Base-by-base conservation (phyloP, 331 rosid species). In the Phaseolus coccineus region DNA sequence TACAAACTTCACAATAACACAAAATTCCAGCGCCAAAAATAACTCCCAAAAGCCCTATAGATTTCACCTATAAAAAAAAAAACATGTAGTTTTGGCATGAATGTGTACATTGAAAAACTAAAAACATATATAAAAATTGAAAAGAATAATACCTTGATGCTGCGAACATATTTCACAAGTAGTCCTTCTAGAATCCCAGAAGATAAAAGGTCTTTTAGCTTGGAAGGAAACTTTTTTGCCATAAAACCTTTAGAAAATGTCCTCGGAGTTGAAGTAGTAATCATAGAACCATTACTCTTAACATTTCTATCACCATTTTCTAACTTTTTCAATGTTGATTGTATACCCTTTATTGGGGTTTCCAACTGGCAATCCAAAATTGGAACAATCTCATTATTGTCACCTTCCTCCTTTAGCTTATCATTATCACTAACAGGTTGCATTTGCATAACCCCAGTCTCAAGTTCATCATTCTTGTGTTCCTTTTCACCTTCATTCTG, bases 131-230 rank as follows among this genome's bases (percentile, higher is more conserved):
- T 2, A 39, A 13, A 30, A 77, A 48, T 13, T 2, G 37, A 61
- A 35, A 0, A 44, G 67, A 61, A 13, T 0, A 63, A 67, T 83
- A 94, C 98, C 97, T 85, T 92, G 30, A 48, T 10, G 7, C 96
- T 83, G 15, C 87, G 87, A 24, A 83, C 40, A 77, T 94, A 94
- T 64, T 64, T 89, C 37, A 94, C 96, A 0, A 39, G 77, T 30
- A 87, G 69, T 24, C 96, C 98, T 73, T 94, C 97, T 2, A 94
- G 89, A 83, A 94, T 76, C 68, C 94, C 87, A 0, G 91, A 89
- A 5, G 74, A 77, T 40, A 94, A 84, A 81, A 94, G 94, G 48
- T 89, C 94, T 76, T 84, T 89, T 71, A 94, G 71, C 72, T 80
- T 94, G 3, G 78, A 2, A n/a, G 90, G 89, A 46, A 87, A 89